A percentile compares a stretch with the other conserved stretches of the same genome.
These are phyloP conservation scores for Oryza rufipogon DNA, from an alignment of 176 grass and related monocot species.

Conservation along the genomic window DNA sequence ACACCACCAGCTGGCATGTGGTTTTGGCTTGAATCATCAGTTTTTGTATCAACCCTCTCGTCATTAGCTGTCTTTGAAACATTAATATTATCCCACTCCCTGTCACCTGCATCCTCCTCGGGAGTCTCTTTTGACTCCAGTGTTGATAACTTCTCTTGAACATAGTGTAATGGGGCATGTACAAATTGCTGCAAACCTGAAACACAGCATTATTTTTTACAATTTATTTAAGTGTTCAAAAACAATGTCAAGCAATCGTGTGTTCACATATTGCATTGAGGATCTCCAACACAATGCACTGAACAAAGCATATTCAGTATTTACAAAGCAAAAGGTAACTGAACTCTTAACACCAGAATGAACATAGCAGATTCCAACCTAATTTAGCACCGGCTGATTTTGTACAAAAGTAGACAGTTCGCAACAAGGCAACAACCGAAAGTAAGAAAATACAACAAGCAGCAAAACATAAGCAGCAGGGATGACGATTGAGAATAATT, in stretches of 20 bases:
- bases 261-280: neutral
- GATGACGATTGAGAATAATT: neutral
- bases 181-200: constrained; percentile 64
- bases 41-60: constrained; percentile 37
- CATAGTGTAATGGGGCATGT: constrained; percentile 50
- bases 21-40: constrained; percentile 41
- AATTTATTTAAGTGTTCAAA: constrained; percentile 5
- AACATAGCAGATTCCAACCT: neutral
- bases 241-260: neutral
- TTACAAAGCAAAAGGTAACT: neutral
- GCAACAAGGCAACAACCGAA: neutral
- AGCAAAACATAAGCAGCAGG: neutral
- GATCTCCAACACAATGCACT: neutral
- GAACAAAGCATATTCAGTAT: neutral
- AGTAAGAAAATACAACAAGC: neutral
- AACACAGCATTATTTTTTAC: constrained; percentile 30
- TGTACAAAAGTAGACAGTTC: neutral
- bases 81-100: constrained; percentile 35
- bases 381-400: neutral
- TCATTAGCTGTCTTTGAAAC: constrained; percentile 33
- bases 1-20: constrained; percentile 17
- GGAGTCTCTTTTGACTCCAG: constrained; percentile 20
- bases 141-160: constrained; percentile 66
- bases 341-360: neutral
- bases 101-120: constrained; percentile 40